phyloP scores from a whole-genome alignment of 768 basidiomycete species.

The Amanita rubescens region DNA sequence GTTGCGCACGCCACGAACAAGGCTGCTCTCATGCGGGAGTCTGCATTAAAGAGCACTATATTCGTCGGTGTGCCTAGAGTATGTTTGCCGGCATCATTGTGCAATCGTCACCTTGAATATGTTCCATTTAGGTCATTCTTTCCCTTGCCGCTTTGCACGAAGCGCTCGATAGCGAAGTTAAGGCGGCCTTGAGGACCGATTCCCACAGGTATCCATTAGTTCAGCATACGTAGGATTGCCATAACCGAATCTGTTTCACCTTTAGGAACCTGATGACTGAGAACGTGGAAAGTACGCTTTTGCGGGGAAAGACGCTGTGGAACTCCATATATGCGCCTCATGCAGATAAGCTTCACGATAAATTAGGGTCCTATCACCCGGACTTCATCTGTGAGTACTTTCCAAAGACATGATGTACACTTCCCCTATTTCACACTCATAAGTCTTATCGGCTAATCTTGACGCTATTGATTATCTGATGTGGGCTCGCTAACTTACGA shows the following conservation, averaged over 20 bases:
- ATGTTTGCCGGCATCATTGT: constrained; percentile 23
- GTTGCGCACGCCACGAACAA: constrained; percentile 55
- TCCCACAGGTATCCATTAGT: constrained; percentile 57
- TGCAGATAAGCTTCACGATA: constrained; percentile 82
- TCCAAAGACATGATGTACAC: background rate
- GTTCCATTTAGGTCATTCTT: constrained; percentile 58
- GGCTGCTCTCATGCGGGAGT: constrained; percentile 84
- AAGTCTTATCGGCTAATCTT: constrained; percentile 24
- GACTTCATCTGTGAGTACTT: constrained; percentile 83
- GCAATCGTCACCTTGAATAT: constrained; percentile 7
- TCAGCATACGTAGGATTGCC: background rate
- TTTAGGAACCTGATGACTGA: constrained; percentile 51
- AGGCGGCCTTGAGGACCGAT: constrained; percentile 54
- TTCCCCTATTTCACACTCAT: constrained; percentile 17
- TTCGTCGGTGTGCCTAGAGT: constrained; percentile 86
- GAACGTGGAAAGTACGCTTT: constrained; percentile 61
- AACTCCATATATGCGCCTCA: constrained; percentile 84
- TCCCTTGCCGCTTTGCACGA: constrained; percentile 70
- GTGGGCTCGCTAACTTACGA: constrained; percentile 10
- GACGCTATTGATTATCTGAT: constrained; percentile 24
- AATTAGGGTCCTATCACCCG: constrained; percentile 83
- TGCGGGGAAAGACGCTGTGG: constrained; percentile 71
- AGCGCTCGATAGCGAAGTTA: constrained; percentile 79
- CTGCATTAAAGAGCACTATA: constrained; percentile 82
- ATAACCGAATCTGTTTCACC: constrained; percentile 18